Evolutionary conservation across 2,329 filamentous ascomycete species (phyloP).

Genomic region (Colletotrichum aenigma): DNA sequence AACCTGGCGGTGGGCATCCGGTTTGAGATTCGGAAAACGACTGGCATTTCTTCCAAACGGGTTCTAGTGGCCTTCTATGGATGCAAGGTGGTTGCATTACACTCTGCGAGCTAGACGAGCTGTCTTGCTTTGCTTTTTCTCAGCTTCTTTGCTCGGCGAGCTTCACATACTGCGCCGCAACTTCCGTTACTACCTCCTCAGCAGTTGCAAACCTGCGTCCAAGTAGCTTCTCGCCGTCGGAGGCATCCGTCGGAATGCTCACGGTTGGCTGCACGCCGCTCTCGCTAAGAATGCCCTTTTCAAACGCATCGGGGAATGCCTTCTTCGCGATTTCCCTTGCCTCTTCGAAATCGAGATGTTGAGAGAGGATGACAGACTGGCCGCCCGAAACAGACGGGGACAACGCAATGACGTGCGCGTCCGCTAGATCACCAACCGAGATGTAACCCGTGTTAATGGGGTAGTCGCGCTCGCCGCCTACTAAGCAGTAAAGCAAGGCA

Average conservation of each 20-base stretch:
- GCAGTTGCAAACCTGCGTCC: slow-evolving; percentile 33
- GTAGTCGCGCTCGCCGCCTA: slow-evolving; percentile 27
- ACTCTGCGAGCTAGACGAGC: background rate
- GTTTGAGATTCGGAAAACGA: background rate
- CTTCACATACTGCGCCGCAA: slow-evolving; percentile 35
- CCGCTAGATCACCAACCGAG: slow-evolving; percentile 40
- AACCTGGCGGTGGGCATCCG: background rate
- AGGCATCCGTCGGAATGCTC: slow-evolving; percentile 23
- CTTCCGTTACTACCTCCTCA: slow-evolving; percentile 35
- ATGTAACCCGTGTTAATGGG: slow-evolving; percentile 30
- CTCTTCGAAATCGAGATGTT: background rate
- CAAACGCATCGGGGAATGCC: background rate
- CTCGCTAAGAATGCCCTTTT: background rate
- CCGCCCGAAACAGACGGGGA: slow-evolving; percentile 31
- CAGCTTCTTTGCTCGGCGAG: slow-evolving; percentile 12
- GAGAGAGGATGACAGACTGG: slow-evolving; percentile 9
- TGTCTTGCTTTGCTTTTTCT: background rate
- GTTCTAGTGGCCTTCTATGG: background rate
- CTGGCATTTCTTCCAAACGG: background rate
- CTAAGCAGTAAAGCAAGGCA: slow-evolving; percentile 32
- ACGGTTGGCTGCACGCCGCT: background rate
- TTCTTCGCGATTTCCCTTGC: background rate
- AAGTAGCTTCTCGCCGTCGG: slow-evolving; percentile 32
- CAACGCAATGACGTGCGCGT: slow-evolving; percentile 38
- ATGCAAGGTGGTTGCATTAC: background rate